Evolutionary conservation across 129 eudicot genomes (phyloP).

Genomic region (Saussurea involucrata): DNA sequence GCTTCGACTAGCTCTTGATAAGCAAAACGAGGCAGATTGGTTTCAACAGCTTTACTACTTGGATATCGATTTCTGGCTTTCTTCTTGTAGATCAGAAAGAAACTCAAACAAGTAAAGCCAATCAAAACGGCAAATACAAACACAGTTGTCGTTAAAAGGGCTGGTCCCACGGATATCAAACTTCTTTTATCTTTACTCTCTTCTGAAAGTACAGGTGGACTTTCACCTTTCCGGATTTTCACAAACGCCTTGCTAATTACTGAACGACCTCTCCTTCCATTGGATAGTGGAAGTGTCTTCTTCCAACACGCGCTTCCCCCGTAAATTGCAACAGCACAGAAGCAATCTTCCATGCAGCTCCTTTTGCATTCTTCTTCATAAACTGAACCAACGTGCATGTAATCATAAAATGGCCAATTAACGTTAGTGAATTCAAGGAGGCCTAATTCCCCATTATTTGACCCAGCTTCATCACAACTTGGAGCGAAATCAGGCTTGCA

Average conservation of each 20-base stretch:
- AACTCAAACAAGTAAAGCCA: conserved; percentile 14
- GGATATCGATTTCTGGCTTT: too few species aligned
- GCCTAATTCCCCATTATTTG: too few species aligned
- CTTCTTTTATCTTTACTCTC: not conserved
- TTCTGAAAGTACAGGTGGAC: not conserved
- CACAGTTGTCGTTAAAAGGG: too few species aligned
- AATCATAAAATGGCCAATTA: too few species aligned
- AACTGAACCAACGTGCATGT: too few species aligned
- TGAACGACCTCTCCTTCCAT: conserved; percentile 22
- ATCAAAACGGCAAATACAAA: conserved; percentile 18
- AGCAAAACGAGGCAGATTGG: too few species aligned
- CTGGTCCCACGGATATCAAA: conserved; percentile 8
- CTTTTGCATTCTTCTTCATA: conserved; percentile 21
- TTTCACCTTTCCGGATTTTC: conserved; percentile 8
- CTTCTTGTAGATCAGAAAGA: conserved; percentile 33
- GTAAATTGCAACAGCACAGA: conserved; percentile 39
- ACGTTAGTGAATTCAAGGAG: too few species aligned
- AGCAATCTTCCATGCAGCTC: conserved; percentile 46
- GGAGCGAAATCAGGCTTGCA: not conserved
- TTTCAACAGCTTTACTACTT: too few species aligned
- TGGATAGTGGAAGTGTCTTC: conserved; percentile 32
- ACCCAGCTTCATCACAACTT: not conserved
- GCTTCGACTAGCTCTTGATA: too few species aligned
- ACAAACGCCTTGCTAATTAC: conserved; percentile 10
- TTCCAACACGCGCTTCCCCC: conserved; percentile 17